Evolutionary conservation across 1,284 basidiomycete species (phyloP).

Genomic region (Grifola frondosa): DNA sequence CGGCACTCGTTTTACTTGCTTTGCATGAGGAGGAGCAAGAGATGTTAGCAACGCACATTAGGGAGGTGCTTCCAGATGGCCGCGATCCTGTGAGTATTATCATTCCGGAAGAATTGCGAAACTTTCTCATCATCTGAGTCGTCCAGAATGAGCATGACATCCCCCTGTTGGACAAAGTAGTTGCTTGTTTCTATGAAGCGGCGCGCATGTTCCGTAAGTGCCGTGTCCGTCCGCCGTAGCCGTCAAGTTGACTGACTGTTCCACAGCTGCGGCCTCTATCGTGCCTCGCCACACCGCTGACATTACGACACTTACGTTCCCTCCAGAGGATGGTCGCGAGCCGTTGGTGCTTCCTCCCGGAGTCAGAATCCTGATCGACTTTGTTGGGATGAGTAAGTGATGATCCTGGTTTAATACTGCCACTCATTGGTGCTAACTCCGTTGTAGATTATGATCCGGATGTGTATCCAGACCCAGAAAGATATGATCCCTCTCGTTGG

Average conservation of each 20-base stretch:
- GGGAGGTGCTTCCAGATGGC: slow-evolving; percentile 5
- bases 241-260: neutral
- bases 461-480: slow-evolving; percentile 28
- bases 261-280: slow-evolving; percentile 14
- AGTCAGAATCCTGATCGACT: slow-evolving; percentile 13
- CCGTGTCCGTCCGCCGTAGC: neutral
- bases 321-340: slow-evolving; percentile 3
- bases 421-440: neutral
- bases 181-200: slow-evolving; percentile 20
- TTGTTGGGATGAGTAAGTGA: slow-evolving; percentile 15
- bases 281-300: slow-evolving; percentile 11
- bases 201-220: slow-evolving; percentile 20
- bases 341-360: slow-evolving; percentile 10
- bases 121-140: neutral
- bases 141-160: slow-evolving; percentile 13
- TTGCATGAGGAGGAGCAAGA: slow-evolving; percentile 16
- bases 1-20: slow-evolving; percentile 16
- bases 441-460: slow-evolving; percentile 21
- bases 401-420: no score
- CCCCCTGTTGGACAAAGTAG: slow-evolving; percentile 4
- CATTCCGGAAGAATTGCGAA: neutral
- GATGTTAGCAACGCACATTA: slow-evolving; percentile 10
- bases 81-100: slow-evolving; percentile 11
- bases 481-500: slow-evolving; percentile 33
- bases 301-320: slow-evolving; percentile 5